phyloP scores from a whole-genome alignment of 2,329 filamentous ascomycete species.

The Exserohilum turcica region DNA sequence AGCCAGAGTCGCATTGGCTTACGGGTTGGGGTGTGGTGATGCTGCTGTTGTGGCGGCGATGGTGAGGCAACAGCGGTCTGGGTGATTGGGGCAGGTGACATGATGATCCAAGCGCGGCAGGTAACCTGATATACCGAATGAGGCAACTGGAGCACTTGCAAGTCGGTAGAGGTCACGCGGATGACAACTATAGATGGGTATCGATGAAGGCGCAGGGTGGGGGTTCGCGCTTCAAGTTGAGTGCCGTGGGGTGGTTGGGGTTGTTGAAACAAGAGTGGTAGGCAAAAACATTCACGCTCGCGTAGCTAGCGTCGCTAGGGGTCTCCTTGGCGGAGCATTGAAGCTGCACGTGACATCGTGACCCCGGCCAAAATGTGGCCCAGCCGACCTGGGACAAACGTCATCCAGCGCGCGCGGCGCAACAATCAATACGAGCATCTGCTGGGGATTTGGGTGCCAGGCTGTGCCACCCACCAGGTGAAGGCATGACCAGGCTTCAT shows the following conservation, averaged over 20 bases:
- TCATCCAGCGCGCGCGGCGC: constrained; percentile 11
- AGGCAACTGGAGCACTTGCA: constrained; percentile 14
- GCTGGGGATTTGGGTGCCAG: not conserved
- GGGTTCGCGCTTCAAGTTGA: constrained; percentile 16
- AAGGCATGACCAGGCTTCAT: not conserved
- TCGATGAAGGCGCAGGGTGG: constrained; percentile 31
- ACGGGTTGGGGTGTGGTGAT: constrained; percentile 20
- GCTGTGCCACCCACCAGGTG: too few relatives aligned
- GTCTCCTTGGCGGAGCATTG: constrained; percentile 35
- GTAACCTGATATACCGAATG: constrained; percentile 29
- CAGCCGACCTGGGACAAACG: constrained; percentile 12
- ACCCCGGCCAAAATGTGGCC: constrained; percentile 10
- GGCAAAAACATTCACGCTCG: constrained; percentile 49
- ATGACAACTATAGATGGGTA: constrained; percentile 24
- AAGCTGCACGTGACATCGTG: constrained; percentile 33
- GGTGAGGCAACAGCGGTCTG: constrained; percentile 28
- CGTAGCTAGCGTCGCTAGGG: constrained; percentile 41
- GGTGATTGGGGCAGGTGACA: constrained; percentile 44
- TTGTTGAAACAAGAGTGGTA: constrained; percentile 34
- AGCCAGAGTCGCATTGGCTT: constrained; percentile 3
- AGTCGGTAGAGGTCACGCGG: not conserved
- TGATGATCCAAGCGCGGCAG: constrained; percentile 34
- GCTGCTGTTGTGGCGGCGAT: constrained; percentile 27
- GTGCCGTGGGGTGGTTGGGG: constrained; percentile 32
- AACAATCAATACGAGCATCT: not conserved